These are phyloP conservation scores for Diaporthe caulivora DNA, from an alignment of 2,329 filamentous ascomycete species.

Conservation along the genomic window DNA sequence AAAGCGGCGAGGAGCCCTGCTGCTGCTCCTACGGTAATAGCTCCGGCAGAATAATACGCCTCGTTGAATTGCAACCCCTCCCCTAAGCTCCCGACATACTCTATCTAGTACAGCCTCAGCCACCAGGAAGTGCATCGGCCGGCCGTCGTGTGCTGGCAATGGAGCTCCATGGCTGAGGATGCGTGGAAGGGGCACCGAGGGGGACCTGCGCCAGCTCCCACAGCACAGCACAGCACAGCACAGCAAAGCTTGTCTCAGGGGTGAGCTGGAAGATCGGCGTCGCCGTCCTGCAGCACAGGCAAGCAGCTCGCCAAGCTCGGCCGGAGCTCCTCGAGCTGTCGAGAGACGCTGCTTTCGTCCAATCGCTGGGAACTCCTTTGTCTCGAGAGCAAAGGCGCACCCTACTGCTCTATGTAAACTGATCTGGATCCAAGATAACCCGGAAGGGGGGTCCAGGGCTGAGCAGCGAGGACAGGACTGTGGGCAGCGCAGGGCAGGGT, in stretches of 20 bases:
- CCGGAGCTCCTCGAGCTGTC: conserved; percentile 32
- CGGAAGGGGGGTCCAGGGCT: neutral
- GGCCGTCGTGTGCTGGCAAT: neutral
- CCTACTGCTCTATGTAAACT: neutral
- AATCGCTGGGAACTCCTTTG: conserved; percentile 21
- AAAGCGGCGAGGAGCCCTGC: conserved; percentile 30
- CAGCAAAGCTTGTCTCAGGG: conserved; percentile 35
- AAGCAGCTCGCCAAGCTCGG: conserved; percentile 31
- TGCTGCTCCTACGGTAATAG: neutral
- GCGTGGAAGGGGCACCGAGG: neutral
- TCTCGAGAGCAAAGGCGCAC: conserved; percentile 6
- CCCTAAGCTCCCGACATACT: neutral
- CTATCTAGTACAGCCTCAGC: neutral
- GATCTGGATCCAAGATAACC: conserved; percentile 20
- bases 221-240: neutral
- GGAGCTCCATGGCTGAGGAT: neutral
- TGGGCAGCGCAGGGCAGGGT: conserved; percentile 4
- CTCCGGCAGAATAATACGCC: conserved; percentile 26
- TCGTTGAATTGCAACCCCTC: neutral
- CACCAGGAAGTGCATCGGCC: neutral
- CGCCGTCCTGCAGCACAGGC: conserved; percentile 36
- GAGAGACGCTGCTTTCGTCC: conserved; percentile 22
- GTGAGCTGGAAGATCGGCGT: conserved; percentile 37
- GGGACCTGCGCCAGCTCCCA: conserved; percentile 10
- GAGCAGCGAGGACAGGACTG: neutral